These are phyloP conservation scores for Colletotrichum sp. DNA, from an alignment of 2,329 filamentous ascomycete species.

Conservation along the genomic window DNA sequence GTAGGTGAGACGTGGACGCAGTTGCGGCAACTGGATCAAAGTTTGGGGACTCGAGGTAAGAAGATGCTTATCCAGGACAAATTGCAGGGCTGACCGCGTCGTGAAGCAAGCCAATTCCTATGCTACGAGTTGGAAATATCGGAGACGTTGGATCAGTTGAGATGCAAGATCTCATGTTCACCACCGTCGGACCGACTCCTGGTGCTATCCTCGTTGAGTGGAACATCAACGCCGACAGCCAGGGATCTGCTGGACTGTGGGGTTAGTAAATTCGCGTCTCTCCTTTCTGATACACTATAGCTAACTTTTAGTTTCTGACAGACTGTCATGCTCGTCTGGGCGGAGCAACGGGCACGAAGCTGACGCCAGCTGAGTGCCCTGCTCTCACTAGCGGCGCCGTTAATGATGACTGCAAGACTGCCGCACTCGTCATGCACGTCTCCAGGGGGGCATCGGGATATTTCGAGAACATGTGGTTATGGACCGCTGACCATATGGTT, in stretches of 20 bases:
- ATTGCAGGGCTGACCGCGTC: background rate
- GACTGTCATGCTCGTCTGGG: slow-evolving; percentile 76
- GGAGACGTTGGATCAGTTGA: slow-evolving; percentile 69
- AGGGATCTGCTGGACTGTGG: background rate
- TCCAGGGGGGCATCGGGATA: slow-evolving; percentile 53
- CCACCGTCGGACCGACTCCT: slow-evolving; percentile 70
- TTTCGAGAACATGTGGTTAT: slow-evolving; percentile 65
- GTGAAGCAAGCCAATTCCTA: slow-evolving; percentile 23
- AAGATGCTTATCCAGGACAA: background rate
- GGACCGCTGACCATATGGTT: slow-evolving; percentile 69
- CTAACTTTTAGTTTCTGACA: background rate
- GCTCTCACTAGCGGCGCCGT: slow-evolving; percentile 48
- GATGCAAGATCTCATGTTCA: slow-evolving; percentile 72
- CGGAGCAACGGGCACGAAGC: slow-evolving; percentile 69
- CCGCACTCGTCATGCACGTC: slow-evolving; percentile 57
- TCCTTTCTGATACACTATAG: background rate
- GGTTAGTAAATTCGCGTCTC: background rate
- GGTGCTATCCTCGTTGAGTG: slow-evolving; percentile 36
- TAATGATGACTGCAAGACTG: slow-evolving; percentile 58
- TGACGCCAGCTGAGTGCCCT: slow-evolving; percentile 66
- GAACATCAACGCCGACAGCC: background rate
- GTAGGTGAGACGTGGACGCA: background rate
- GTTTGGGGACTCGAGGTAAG: background rate
- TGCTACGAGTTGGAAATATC: slow-evolving; percentile 67
- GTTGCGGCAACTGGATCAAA: background rate